These are phyloP conservation scores for Tylopilus vinaceipallidus DNA, from an alignment of 768 basidiomycete genomes.

Conservation along the genomic window DNA sequence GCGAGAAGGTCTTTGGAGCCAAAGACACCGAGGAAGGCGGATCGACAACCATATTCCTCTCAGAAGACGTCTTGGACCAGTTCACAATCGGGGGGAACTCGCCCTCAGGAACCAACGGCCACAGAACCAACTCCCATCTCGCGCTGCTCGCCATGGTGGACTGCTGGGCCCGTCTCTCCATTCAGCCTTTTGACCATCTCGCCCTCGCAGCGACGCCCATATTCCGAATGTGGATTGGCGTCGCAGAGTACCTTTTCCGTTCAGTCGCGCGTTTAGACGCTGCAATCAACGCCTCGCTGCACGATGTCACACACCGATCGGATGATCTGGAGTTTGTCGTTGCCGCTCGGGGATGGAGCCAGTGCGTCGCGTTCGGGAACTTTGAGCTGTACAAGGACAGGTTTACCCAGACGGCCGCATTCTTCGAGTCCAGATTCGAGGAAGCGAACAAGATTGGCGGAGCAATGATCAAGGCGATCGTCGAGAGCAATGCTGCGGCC, in stretches of 20 bases:
- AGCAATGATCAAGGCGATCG: constrained; percentile 88
- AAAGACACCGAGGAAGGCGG: constrained; percentile 28
- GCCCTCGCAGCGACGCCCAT: constrained; percentile 93
- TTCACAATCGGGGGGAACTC: constrained; percentile 70
- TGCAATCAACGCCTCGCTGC: constrained; percentile 72
- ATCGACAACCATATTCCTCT: constrained; percentile 70
- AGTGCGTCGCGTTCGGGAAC: constrained; percentile 88
- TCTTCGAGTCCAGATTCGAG: constrained; percentile 86
- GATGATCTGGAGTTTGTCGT: constrained; percentile 95
- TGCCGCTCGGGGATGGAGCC: constrained; percentile 93
- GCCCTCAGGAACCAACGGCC: constrained; percentile 11
- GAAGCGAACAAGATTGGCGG: constrained; percentile 80
- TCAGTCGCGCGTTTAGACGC: constrained; percentile 57
- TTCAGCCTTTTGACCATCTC: constrained; percentile 89
- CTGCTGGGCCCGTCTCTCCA: constrained; percentile 86
- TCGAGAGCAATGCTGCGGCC: constrained; percentile 43
- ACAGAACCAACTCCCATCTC: constrained; percentile 80
- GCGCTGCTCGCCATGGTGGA: constrained; percentile 97
- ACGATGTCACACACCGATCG: constrained; percentile 75
- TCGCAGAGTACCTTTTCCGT: constrained; percentile 93
- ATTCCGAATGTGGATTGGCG: constrained; percentile 95
- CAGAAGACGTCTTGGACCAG: constrained; percentile 80
- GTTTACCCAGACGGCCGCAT: constrained; percentile 75
- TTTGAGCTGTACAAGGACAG: constrained; percentile 84
- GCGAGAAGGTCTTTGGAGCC: constrained; percentile 72